Conservation (phyloP, 805 yeast genomes). For the Phaffomyces thermotolerans region DNA sequence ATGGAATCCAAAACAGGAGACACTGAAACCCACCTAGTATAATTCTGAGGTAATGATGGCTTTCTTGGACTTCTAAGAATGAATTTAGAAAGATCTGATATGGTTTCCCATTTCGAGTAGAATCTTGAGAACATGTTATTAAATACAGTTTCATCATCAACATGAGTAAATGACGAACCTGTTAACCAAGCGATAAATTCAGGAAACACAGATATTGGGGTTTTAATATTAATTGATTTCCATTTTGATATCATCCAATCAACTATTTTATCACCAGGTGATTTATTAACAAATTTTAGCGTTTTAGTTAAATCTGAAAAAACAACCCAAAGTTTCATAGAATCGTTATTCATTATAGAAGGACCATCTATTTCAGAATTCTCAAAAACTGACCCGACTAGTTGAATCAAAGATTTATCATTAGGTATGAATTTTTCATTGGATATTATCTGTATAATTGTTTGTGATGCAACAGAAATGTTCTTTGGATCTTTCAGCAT, state of each 20-base stretch:
- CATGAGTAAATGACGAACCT: constrained; percentile 14
- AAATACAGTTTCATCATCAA: background rate
- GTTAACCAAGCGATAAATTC: constrained; percentile 39
- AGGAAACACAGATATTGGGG: constrained; percentile 19
- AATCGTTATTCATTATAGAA: constrained; percentile 33
- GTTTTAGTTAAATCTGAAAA: constrained; percentile 31
- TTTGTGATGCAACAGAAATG: constrained; percentile 22
- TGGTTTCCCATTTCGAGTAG: constrained; percentile 5
- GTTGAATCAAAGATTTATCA: constrained; percentile 38
- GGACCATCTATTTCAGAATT: constrained; percentile 61
- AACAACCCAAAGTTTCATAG: constrained; percentile 49
- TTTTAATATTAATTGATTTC: constrained; percentile 16
- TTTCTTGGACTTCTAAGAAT: constrained; percentile 6
- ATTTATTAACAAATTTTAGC: constrained; percentile 25
- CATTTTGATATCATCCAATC: constrained; percentile 49
- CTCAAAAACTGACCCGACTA: constrained; percentile 44
- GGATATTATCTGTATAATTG: constrained; percentile 16
- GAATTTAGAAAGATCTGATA: constrained; percentile 1
- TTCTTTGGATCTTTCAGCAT: constrained; percentile 21
- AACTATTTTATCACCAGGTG: constrained; percentile 28
- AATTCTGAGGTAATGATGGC: background rate
- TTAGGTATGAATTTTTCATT: constrained; percentile 6
- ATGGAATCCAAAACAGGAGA: background rate
- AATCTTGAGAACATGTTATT: constrained; percentile 10
- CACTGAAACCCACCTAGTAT: background rate